A percentile compares a stretch with the other conserved stretches of the same genome.
Conservation (phyloP, 768 basidiomycete genomes). For the Boletus rubescentipes region DNA sequence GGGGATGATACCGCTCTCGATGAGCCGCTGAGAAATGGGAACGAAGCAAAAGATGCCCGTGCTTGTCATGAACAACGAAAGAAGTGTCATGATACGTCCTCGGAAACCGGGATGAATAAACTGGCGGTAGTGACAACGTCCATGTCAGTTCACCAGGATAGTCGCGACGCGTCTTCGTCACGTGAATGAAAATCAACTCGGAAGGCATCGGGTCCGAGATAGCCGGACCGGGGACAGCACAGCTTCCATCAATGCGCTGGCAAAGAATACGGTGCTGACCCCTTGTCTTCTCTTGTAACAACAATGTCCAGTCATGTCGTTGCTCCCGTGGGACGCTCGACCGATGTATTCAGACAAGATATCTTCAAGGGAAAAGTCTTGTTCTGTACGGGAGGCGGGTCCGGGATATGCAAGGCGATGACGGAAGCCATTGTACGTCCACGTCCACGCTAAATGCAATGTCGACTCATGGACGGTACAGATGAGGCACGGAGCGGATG, state of each 20-base stretch:
- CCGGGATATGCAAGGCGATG: slow-evolving; percentile 91
- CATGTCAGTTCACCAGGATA: background rate
- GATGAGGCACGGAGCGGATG: slow-evolving; percentile 83
- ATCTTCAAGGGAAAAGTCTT: slow-evolving; percentile 90
- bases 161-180: slow-evolving; percentile 14
- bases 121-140: background rate
- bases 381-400: slow-evolving; percentile 89
- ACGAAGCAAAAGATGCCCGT: slow-evolving; percentile 28
- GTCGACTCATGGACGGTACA: slow-evolving; percentile 28
- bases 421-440: slow-evolving; percentile 72
- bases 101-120: background rate
- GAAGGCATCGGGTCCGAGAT: no score
- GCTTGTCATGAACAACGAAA: slow-evolving; percentile 24
- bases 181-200: slow-evolving; percentile 23
- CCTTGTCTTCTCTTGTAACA: background rate
- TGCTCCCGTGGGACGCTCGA: slow-evolving; percentile 52
- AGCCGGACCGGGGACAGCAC: no score
- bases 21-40: slow-evolving; percentile 25
- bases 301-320: slow-evolving; percentile 41
- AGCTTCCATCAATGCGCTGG: no score
- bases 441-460: background rate
- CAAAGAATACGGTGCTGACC: no score
- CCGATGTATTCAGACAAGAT: slow-evolving; percentile 67
- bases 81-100: slow-evolving; percentile 15
- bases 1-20: slow-evolving; percentile 22